Evolutionary conservation across 2,329 filamentous ascomycete species (phyloP).

Genomic region (Aureobasidium lini): DNA sequence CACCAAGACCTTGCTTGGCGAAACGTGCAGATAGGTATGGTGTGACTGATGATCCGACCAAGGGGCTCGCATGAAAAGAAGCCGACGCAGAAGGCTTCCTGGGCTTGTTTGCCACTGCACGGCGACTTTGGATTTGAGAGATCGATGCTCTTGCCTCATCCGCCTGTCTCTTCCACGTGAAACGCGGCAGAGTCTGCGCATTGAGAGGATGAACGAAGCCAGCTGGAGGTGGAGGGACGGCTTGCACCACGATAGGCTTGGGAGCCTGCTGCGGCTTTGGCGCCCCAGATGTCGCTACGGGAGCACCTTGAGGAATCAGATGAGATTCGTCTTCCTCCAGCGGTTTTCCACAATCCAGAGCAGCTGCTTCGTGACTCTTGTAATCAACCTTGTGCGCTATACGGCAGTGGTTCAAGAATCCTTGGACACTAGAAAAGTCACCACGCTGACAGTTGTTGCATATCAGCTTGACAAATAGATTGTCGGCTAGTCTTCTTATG

Average conservation of each 20-base stretch:
- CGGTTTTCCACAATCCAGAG: constrained; percentile 75
- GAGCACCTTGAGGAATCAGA: constrained; percentile 13
- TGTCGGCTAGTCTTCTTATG: constrained; percentile 74
- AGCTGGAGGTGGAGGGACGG: not conserved
- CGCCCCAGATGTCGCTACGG: not conserved
- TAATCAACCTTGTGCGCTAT: constrained; percentile 91
- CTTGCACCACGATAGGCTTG: not conserved
- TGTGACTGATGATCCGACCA: constrained; percentile 18
- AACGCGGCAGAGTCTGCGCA: constrained; percentile 14
- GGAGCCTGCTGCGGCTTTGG: constrained; percentile 13
- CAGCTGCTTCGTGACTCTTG: constrained; percentile 92
- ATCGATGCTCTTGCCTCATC: constrained; percentile 8
- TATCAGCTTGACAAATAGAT: constrained; percentile 78
- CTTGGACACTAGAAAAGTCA: constrained; percentile 92
- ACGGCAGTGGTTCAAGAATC: constrained; percentile 98
- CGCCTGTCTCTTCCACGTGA: constrained; percentile 16
- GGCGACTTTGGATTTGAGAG: not conserved
- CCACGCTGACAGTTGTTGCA: constrained; percentile 80
- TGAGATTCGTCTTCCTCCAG: constrained; percentile 59
- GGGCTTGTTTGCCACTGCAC: not conserved
- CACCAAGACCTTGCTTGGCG: constrained; percentile 35
- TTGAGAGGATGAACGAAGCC: constrained; percentile 15
- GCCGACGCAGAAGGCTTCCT: not conserved
- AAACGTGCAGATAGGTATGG: constrained; percentile 36
- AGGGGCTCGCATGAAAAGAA: not conserved